Evolutionary conservation across 2,329 filamentous ascomycete species (phyloP), one percentile per base, ranked within the genome.

Genomic region (Penicillium glabrum): DNA sequence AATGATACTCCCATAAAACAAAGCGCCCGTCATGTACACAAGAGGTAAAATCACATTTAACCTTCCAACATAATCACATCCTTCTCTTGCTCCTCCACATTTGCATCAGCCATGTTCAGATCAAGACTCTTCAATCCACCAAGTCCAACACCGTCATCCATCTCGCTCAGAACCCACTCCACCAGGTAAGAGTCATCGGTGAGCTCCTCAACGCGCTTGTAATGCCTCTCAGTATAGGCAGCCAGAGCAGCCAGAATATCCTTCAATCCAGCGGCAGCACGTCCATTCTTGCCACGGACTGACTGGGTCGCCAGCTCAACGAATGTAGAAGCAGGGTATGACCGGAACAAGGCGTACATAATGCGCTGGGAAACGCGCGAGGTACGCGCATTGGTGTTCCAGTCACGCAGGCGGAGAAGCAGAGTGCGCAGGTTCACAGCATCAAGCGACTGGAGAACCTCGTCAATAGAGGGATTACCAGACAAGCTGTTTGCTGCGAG

Each of bases 361-460:
- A 99, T 88, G 33, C 88, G 86, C 75, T 99, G 95, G 1, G 95
- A 90, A 1, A 98, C 86, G 5, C 87, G 84, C 1, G 92, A 88
- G 3, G 91, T 96, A 59, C 91, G 84, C 0, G 91, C 92, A 67
- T 98, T 98, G 5, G 95, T 96, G 72, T 99, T 99, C 95, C 95
- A 99, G 76, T 99, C 95, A 46, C 96, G 84, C 45, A 97, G 77
- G 57, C 95, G 83, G 37, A 93, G 80, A 0, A 99, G 83, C 14
- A 99, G 83, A 7, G 86, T 81, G 75, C 91, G 96, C 14, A 99
- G 83, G 72, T 98, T 93, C 65, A 93, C 89, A 65, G 95, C 88
- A 5, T 88, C 89, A 6, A 99, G 81, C 13, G 79, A 84, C n/a
- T 82, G 85, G 1, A 99, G 80, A 0, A 96, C 93, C 51, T 91